Evolutionary conservation across 2,329 filamentous ascomycete species (phyloP).

Genomic region (Scopulariopsis brevicaulis): DNA sequence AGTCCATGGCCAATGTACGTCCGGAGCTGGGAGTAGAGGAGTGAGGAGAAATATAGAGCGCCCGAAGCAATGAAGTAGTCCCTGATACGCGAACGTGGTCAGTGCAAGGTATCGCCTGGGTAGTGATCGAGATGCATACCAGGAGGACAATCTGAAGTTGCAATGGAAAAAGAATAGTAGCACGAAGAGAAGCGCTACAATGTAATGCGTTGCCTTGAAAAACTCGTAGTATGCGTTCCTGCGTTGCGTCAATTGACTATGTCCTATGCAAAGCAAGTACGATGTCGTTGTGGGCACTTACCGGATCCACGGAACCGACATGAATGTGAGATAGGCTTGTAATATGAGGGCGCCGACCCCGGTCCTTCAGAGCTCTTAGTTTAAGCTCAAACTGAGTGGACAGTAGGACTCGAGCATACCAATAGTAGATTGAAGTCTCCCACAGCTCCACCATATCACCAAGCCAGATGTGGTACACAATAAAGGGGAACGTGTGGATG

Average conservation of each 20-base stretch:
- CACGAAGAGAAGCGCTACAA: constrained; percentile 40
- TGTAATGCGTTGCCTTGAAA: constrained; percentile 46
- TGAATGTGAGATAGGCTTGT: constrained; percentile 42
- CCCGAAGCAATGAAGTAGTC: constrained; percentile 50
- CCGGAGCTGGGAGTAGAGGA: constrained; percentile 34
- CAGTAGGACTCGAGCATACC: constrained; percentile 18
- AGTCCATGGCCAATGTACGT: constrained; percentile 39
- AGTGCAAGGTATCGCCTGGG: neutral
- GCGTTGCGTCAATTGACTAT: too few relatives aligned
- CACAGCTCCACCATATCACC: constrained; percentile 35
- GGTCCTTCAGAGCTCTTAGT: constrained; percentile 10
- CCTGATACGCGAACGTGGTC: neutral
- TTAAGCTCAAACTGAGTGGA: neutral
- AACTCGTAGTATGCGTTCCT: constrained; percentile 45
- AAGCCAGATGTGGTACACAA: constrained; percentile 35
- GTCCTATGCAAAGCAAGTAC: constrained; percentile 11
- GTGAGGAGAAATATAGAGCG: constrained; percentile 14
- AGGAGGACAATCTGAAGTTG: constrained; percentile 40
- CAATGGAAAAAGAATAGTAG: constrained; percentile 52
- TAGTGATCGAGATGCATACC: constrained; percentile 14
- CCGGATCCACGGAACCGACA: constrained; percentile 38
- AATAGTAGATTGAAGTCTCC: constrained; percentile 32
- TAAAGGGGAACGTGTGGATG: constrained; percentile 48
- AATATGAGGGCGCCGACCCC: constrained; percentile 40
- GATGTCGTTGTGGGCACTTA: constrained; percentile 13